These are phyloP conservation scores for Fraxinus floribunda DNA, from an alignment of 305 asterid genomes.

Conservation along the genomic window DNA sequence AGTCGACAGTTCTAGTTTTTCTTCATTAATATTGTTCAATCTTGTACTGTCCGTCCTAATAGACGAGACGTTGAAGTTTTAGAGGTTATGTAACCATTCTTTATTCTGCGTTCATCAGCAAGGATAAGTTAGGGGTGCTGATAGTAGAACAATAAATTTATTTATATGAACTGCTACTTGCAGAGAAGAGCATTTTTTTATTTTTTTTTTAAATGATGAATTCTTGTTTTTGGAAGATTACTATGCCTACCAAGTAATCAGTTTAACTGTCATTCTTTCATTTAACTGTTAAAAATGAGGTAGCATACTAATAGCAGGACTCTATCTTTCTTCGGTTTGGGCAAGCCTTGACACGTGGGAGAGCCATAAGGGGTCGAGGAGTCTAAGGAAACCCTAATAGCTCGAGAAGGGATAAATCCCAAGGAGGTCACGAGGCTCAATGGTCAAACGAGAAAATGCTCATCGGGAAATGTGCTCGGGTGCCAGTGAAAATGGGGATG, in stretches of 20 bases:
- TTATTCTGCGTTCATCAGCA: background rate
- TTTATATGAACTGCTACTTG: background rate
- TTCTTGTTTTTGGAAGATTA: background rate
- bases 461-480: too few relatives aligned
- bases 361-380: too few relatives aligned
- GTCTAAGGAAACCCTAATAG: too few relatives aligned
- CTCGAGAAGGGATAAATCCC: too few relatives aligned
- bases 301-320: too few relatives aligned
- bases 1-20: background rate
- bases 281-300: background rate
- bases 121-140: constrained; percentile 8
- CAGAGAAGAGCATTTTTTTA: background rate
- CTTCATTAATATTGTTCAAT: background rate
- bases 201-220: background rate
- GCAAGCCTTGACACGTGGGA: too few relatives aligned
- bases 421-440: too few relatives aligned
- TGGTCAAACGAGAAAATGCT: too few relatives aligned
- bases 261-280: background rate
- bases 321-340: too few relatives aligned
- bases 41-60: background rate
- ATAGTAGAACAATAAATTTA: background rate
- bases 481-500: too few relatives aligned
- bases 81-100: constrained; percentile 17
- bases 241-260: background rate
- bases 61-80: background rate